These are phyloP conservation scores for Geosiphon pyriformis DNA, from an alignment of 192 early-diverging fungal genomes.

Conservation along the genomic window DNA sequence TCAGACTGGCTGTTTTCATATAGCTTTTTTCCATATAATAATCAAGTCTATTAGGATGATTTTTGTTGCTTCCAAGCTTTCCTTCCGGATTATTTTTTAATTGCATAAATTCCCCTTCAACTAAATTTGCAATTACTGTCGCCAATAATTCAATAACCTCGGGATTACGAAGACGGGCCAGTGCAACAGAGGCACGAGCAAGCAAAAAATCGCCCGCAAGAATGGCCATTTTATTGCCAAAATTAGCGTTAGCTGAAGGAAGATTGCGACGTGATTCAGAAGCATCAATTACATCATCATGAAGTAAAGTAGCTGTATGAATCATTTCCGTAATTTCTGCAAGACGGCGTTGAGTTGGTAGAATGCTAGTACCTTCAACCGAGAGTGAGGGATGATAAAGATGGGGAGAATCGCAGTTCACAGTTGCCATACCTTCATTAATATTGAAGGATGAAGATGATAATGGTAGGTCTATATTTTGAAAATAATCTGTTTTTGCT, in stretches of 20 bases:
- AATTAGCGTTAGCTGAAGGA: slow-evolving; percentile 75
- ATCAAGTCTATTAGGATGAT: slow-evolving; percentile 51
- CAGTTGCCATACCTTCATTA: neutral
- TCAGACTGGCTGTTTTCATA: slow-evolving; percentile 90
- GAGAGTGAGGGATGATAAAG: slow-evolving; percentile 16
- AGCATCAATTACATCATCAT: slow-evolving; percentile 81
- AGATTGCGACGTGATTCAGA: slow-evolving; percentile 68
- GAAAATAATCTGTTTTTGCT: slow-evolving; percentile 43
- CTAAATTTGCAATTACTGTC: slow-evolving; percentile 87
- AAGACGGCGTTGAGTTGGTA: slow-evolving; percentile 85
- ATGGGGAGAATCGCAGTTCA: slow-evolving; percentile 4
- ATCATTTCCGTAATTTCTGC: slow-evolving; percentile 99
- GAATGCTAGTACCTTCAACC: slow-evolving; percentile 44
- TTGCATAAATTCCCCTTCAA: slow-evolving; percentile 98
- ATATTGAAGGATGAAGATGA: slow-evolving; percentile 29
- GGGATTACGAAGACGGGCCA: slow-evolving; percentile 82
- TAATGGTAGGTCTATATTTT: slow-evolving; percentile 58
- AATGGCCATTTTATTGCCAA: slow-evolving; percentile 98
- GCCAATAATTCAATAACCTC: slow-evolving; percentile 92
- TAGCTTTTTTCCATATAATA: slow-evolving; percentile 96
- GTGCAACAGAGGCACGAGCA: slow-evolving; percentile 85
- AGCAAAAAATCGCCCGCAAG: slow-evolving; percentile 91
- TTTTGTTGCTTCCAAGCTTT: slow-evolving; percentile 29
- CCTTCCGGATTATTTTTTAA: slow-evolving; percentile 45
- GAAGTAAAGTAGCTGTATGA: slow-evolving; percentile 90